phyloP scores from a whole-genome alignment of 257 asterid genomes.

The Solanum piurae region DNA sequence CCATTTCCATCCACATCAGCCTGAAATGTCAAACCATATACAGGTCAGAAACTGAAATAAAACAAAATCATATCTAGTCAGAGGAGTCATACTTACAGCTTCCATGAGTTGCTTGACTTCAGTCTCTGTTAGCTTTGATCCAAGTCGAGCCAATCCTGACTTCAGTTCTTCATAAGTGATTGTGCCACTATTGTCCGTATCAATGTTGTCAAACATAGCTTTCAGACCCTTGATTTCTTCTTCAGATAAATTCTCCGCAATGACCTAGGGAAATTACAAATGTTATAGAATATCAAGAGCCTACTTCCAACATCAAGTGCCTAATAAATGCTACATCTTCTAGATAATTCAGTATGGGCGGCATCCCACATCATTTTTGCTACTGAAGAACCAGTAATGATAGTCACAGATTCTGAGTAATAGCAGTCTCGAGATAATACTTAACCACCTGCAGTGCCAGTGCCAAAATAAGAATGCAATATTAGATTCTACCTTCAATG shows the following conservation, averaged over 20 bases:
- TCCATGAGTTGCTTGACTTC: constrained; percentile 94
- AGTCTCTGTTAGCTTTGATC: constrained; percentile 64
- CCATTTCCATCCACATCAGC: constrained; percentile 98
- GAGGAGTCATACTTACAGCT: constrained; percentile 44
- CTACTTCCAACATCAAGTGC: background rate
- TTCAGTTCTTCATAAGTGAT: constrained; percentile 83
- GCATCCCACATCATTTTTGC: background rate
- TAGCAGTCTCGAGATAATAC: background rate
- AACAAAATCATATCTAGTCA: background rate
- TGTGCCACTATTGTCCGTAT: constrained; percentile 78
- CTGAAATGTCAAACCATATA: constrained; percentile 21
- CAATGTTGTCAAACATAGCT: constrained; percentile 67
- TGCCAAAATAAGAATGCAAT: background rate
- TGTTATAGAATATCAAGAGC: background rate
- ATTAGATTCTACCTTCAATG: constrained; percentile 5
- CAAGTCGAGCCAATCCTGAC: constrained; percentile 78
- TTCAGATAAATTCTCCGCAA: constrained; percentile 83
- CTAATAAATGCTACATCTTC: background rate
- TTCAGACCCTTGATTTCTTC: constrained; percentile 85
- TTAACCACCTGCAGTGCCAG: background rate
- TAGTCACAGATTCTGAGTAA: background rate
- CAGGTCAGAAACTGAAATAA: background rate
- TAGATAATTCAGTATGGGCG: background rate
- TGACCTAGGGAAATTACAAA: constrained; percentile 36
- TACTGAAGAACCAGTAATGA: background rate